Evolutionary conservation across 768 basidiomycete genomes (phyloP).

Genomic region (Paxillus rubicundulus): DNA sequence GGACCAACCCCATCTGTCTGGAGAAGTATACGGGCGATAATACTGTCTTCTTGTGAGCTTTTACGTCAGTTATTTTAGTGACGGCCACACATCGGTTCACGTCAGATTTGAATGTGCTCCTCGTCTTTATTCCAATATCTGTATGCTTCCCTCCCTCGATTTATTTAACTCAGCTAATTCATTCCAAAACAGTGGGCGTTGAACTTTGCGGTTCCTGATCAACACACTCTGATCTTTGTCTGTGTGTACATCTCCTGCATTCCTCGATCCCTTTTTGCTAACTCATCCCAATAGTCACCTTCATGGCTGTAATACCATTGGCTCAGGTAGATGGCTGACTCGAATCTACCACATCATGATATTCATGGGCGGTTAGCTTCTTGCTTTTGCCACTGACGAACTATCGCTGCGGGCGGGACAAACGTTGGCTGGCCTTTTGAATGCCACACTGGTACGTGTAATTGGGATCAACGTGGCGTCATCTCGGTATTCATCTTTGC

Average conservation of each 20-base stretch:
- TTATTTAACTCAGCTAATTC: not conserved
- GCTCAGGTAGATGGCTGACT: slow-evolving; percentile 53
- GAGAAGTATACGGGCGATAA: slow-evolving; percentile 50
- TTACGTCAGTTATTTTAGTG: not conserved
- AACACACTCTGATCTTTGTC: slow-evolving; percentile 66
- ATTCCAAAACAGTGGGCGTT: slow-evolving; percentile 59
- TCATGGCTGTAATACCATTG: slow-evolving; percentile 80
- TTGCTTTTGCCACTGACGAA: slow-evolving; percentile 86
- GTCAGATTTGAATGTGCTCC: slow-evolving; percentile 65
- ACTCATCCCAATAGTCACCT: slow-evolving; percentile 49
- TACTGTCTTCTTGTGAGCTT: slow-evolving; percentile 56
- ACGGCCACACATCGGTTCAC: slow-evolving; percentile 3
- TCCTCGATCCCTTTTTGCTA: too few relatives aligned
- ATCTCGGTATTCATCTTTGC: not conserved
- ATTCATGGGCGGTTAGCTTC: slow-evolving; percentile 42
- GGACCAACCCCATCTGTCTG: slow-evolving; percentile 44
- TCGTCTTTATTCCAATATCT: slow-evolving; percentile 70
- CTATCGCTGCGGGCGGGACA: slow-evolving; percentile 79
- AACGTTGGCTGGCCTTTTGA: slow-evolving; percentile 78
- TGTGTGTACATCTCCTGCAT: slow-evolving; percentile 45
- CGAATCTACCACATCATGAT: not conserved
- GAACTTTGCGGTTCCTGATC: slow-evolving; percentile 52
- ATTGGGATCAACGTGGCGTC: not conserved
- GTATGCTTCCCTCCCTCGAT: slow-evolving; percentile 33
- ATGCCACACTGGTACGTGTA: slow-evolving; percentile 70